A percentile compares a stretch with the other conserved stretches of the same genome.
phyloP scores from a whole-genome alignment of 352 stramenopile genomes.

The Globisporangium yorkense region DNA sequence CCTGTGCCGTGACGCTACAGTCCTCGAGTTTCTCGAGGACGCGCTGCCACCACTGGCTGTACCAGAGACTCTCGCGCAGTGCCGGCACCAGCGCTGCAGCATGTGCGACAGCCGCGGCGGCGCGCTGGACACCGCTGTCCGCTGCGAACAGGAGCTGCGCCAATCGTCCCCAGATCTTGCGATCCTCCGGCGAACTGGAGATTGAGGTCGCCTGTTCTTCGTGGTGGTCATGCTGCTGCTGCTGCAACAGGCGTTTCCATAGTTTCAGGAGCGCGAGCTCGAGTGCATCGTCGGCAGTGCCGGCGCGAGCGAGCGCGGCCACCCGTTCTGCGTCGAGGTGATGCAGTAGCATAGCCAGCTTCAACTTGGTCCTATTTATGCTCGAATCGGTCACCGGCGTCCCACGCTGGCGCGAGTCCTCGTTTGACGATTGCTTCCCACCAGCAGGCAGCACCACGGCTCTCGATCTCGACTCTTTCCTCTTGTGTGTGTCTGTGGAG shows the following conservation, averaged over 20 bases:
- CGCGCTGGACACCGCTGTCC: neutral
- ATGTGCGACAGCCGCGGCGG: neutral
- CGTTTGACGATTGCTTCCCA: too few species aligned
- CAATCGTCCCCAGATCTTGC: neutral
- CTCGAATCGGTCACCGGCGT: neutral
- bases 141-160: neutral
- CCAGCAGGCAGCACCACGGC: too few species aligned
- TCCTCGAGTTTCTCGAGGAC: conserved; percentile 6
- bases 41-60: neutral
- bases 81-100: neutral
- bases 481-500: neutral
- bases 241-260: neutral
- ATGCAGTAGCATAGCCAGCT: neutral
- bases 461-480: too few species aligned
- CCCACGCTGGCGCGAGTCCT: neutral
- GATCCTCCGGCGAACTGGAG: too few species aligned
- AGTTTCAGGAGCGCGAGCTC: neutral
- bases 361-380: neutral
- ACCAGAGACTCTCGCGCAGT: conserved; percentile 3
- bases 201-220: too few species aligned
- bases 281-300: neutral
- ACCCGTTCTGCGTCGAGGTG: neutral
- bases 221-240: too few species aligned
- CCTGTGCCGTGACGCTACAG: neutral
- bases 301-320: neutral